phyloP scores from a whole-genome alignment of 257 asterid genomes.

The Marsdenia floribunda region DNA sequence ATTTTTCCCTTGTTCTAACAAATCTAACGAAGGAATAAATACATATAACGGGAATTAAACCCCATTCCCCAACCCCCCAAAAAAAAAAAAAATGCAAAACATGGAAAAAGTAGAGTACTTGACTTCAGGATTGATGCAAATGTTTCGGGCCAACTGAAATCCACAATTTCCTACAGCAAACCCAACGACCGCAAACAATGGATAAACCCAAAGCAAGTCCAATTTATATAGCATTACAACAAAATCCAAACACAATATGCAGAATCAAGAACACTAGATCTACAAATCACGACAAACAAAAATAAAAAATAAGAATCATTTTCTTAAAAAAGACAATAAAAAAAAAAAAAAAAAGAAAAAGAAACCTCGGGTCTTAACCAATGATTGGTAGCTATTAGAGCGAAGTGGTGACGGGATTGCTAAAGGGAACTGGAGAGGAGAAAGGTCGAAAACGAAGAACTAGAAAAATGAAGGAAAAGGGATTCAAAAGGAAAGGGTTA shows the following conservation, averaged over 20 bases:
- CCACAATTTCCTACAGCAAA: conserved; percentile 79
- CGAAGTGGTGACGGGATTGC: background rate
- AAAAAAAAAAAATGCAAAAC: background rate
- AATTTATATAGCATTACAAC: background rate
- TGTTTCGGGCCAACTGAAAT: conserved; percentile 60
- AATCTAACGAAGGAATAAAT: background rate
- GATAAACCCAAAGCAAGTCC: conserved; percentile 48
- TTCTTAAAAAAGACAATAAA: too few species aligned
- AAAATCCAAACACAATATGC: background rate
- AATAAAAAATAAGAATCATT: too few species aligned
- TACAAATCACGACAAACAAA: background rate
- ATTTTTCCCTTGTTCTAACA: background rate
- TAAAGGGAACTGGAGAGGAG: background rate
- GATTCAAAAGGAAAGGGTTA: background rate
- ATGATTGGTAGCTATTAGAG: conserved; percentile 34
- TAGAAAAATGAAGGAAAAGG: background rate
- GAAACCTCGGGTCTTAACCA: conserved; percentile 92
- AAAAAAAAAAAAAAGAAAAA: background rate
- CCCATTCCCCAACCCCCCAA: too few species aligned
- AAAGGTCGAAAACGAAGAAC: background rate
- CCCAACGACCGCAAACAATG: conserved; percentile 83
- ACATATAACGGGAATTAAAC: background rate
- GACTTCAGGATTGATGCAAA: conserved; percentile 87
- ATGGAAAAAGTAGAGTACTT: conserved; percentile 35
- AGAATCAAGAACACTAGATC: background rate